A percentile compares a stretch with the other conserved stretches of the same genome.
Conservation (phyloP, 331 rosid genomes). For the Spiraea crenata region DNA sequence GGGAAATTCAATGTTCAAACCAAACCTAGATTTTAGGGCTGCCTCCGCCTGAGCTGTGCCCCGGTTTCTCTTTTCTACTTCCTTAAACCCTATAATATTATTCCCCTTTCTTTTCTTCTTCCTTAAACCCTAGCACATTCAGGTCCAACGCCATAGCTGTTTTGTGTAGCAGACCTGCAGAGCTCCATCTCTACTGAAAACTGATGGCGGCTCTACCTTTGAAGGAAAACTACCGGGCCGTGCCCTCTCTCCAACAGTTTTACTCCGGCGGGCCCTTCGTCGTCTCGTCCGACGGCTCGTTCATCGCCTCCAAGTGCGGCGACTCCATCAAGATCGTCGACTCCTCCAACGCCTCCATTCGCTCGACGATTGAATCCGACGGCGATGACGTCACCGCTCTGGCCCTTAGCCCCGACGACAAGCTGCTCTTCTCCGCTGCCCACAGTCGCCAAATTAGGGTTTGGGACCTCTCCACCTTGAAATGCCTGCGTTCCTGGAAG, state of each 20-base stretch:
- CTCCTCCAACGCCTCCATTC: slow-evolving; percentile 60
- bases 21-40: not conserved
- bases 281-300: slow-evolving; percentile 77
- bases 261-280: slow-evolving; percentile 77
- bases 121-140: slow-evolving; percentile 13
- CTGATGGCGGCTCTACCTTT: slow-evolving; percentile 55
- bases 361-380: slow-evolving; percentile 63
- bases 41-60: not conserved
- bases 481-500: slow-evolving; percentile 91
- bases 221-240: slow-evolving; percentile 65
- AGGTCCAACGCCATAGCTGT: not conserved
- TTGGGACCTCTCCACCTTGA: slow-evolving; percentile 75
- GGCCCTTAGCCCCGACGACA: slow-evolving; percentile 63
- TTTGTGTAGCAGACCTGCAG: not conserved
- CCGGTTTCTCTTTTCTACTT: not conserved
- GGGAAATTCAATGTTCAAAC: too few species aligned
- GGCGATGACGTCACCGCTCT: slow-evolving; percentile 73
- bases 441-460: slow-evolving; percentile 84
- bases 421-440: slow-evolving; percentile 66
- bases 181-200: not conserved
- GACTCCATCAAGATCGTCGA: slow-evolving; percentile 80
- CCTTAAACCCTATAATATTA: not conserved
- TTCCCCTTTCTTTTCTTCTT: not conserved
- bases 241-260: slow-evolving; percentile 76
- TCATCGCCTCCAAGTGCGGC: slow-evolving; percentile 68